Conservation (phyloP, 352 stramenopile genomes). For the Phytophthora aleatoria region DNA sequence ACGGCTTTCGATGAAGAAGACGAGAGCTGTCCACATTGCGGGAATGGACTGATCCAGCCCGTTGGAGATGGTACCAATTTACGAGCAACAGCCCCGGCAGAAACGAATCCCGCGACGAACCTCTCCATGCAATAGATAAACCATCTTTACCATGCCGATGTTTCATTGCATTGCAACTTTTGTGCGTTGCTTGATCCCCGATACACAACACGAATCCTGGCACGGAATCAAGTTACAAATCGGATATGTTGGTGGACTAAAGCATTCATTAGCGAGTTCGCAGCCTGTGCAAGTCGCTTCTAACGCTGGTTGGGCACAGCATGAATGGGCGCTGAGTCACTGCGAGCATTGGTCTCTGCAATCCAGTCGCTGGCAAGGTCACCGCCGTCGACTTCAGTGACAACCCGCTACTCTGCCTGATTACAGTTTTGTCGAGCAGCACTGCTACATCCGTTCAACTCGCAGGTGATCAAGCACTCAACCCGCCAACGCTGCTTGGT, state of each 20-base stretch:
- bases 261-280: not conserved
- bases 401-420: conserved; percentile 15
- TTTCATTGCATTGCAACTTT: not conserved
- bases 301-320: not conserved
- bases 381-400: conserved; percentile 9
- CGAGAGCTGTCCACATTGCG: conserved; percentile 70
- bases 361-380: conserved; percentile 16
- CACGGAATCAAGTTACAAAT: not conserved
- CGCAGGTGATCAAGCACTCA: conserved; percentile 1
- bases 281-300: not conserved
- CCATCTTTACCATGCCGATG: not conserved
- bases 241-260: not conserved
- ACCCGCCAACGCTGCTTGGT: conserved; percentile 2
- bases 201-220: not conserved
- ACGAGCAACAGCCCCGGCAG: conserved; percentile 5
- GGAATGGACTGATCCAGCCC: conserved; percentile 44
- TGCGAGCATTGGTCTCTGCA: conserved; percentile 8
- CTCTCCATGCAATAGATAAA: not conserved
- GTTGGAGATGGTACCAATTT: conserved; percentile 13
- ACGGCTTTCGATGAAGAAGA: conserved; percentile 53
- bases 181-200: not conserved
- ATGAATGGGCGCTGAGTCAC: not conserved
- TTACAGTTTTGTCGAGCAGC: conserved; percentile 37
- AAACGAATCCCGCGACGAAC: not conserved
- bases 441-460: not conserved